Percentiles rank a stretch among this genome's conserved stretches.
Evolutionary conservation across 2,329 filamentous ascomycete species (phyloP).

Genomic region (Fusarium xyrophilum): DNA sequence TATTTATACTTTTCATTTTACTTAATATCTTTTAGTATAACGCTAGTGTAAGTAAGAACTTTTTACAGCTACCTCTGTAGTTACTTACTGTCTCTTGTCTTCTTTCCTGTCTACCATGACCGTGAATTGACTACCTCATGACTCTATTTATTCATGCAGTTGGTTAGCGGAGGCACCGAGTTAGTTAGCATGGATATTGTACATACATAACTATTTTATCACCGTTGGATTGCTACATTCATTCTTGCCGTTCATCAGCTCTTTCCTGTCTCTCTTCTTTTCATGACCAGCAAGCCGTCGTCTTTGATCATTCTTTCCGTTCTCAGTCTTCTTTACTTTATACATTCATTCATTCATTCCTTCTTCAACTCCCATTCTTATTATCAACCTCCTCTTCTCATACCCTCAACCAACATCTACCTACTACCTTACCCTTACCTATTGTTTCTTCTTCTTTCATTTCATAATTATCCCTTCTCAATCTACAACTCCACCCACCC

Average conservation of each 20-base stretch:
- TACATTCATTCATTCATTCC: not conserved
- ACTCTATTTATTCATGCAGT: slow-evolving; percentile 8
- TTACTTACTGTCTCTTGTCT: not conserved
- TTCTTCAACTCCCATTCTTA: not conserved
- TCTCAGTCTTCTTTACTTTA: slow-evolving; percentile 1
- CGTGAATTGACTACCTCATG: slow-evolving; percentile 2
- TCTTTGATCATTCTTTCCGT: slow-evolving; percentile 7
- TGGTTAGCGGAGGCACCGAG: not conserved
- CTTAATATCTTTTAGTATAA: too few species aligned
- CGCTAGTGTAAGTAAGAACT: too few species aligned
- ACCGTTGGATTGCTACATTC: not conserved
- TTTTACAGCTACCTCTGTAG: too few species aligned
- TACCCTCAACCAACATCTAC: not conserved
- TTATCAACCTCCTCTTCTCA: slow-evolving; percentile 9
- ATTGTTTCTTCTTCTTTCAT: slow-evolving; percentile 23
- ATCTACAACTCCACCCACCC: slow-evolving; percentile 34
- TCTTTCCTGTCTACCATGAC: not conserved
- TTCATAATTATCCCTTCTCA: slow-evolving; percentile 38
- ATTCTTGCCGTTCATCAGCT: slow-evolving; percentile 5
- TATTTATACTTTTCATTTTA: too few species aligned
- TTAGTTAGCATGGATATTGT: not conserved
- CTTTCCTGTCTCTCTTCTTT: not conserved
- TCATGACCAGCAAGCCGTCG: not conserved
- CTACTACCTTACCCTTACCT: not conserved
- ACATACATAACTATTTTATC: not conserved